Evolutionary conservation across 257 asterid genomes (phyloP).

Genomic region (Solanum raphanifolium): DNA sequence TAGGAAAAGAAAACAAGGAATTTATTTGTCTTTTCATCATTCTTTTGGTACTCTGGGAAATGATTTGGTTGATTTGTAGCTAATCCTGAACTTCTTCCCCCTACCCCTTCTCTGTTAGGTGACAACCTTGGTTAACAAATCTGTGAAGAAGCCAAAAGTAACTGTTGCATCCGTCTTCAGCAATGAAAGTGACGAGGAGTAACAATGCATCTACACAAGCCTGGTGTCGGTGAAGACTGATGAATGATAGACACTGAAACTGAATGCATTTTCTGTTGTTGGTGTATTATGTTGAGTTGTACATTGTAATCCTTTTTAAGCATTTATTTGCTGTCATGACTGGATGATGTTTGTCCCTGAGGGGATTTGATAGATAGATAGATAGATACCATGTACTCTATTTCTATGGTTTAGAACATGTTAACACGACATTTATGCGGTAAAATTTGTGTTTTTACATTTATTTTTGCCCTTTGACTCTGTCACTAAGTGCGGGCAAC

Average conservation of each 20-base stretch:
- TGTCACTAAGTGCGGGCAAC: background rate
- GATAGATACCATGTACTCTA: background rate
- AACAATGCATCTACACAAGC: constrained; percentile 3
- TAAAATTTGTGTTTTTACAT: background rate
- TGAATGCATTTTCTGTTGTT: background rate
- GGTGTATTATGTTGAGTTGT: background rate
- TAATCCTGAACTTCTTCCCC: background rate
- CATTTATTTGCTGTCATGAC: background rate
- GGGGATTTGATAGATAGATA: background rate
- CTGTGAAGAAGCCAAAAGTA: constrained; percentile 64
- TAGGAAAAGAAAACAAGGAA: background rate
- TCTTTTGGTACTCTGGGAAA: background rate
- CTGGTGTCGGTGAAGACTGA: background rate
- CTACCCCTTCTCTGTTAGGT: constrained; percentile 4
- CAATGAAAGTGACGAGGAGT: constrained; percentile 77
- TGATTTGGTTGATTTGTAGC: background rate
- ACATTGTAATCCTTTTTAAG: background rate
- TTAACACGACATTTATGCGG: background rate
- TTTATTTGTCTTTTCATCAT: background rate
- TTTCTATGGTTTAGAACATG: background rate
- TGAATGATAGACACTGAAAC: background rate
- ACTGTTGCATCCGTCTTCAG: constrained; percentile 64
- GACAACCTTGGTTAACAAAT: constrained; percentile 34
- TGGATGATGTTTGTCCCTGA: background rate
- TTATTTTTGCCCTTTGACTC: background rate